These are phyloP conservation scores for Tolypocladium inflatum DNA, from an alignment of 2,329 filamentous ascomycete species.

Conservation along the genomic window DNA sequence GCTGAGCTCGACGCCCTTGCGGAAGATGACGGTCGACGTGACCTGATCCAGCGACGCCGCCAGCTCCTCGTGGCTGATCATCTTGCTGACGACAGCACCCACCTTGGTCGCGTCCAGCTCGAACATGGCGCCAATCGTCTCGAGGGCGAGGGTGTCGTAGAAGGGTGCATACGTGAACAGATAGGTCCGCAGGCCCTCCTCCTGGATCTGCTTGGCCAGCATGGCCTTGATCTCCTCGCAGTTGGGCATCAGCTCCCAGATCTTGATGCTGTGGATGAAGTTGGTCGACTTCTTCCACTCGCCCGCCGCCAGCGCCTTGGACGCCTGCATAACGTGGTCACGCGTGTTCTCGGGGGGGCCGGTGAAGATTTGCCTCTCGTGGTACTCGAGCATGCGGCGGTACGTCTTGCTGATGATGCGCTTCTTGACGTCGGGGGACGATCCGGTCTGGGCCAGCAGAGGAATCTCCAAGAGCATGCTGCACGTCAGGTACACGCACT, in stretches of 20 bases:
- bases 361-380: constrained; percentile 98
- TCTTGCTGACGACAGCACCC: constrained; percentile 91
- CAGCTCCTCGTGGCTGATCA: constrained; percentile 99
- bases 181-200: constrained; percentile 95
- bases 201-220: constrained; percentile 96
- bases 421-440: constrained; percentile 94
- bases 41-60: constrained; percentile 95
- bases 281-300: constrained; percentile 97
- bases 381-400: constrained; percentile 97
- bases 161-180: constrained; percentile 99
- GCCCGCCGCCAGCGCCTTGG: constrained; percentile 89
- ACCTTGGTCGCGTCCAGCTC: constrained; percentile 88
- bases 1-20: constrained; percentile 97
- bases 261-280: constrained; percentile 97
- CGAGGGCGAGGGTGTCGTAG: constrained; percentile 90
- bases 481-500: constrained; percentile 97
- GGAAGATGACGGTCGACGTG: constrained; percentile 95
- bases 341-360: constrained; percentile 97
- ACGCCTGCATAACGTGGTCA: constrained; percentile 98
- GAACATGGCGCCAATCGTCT: constrained; percentile 86
- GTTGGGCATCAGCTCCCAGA: constrained; percentile 96
- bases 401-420: constrained; percentile 98
- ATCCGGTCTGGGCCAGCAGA: constrained; percentile 90
- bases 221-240: constrained; percentile 90
- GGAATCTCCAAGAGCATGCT: constrained; percentile 99